A percentile compares a stretch with the other conserved stretches of the same genome.
Evolutionary conservation across 2,329 filamentous ascomycete species (phyloP).

Genomic region (Epichloe glyceriae): DNA sequence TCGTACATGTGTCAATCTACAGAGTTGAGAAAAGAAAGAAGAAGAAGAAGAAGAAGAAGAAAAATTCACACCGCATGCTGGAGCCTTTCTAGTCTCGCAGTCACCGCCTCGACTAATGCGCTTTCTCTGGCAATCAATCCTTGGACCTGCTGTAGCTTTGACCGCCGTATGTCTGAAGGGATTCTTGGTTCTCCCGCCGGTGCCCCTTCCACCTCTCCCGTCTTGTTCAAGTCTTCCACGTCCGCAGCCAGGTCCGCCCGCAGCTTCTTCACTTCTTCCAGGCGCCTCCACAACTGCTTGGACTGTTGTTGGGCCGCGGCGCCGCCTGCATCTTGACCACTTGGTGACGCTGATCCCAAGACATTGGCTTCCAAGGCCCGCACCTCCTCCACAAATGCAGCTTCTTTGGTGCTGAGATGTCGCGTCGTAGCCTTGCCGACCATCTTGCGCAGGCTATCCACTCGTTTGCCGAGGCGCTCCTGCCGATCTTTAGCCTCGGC

Average conservation of each 20-base stretch:
- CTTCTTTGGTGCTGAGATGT: conserved; percentile 32
- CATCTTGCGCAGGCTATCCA: conserved; percentile 42
- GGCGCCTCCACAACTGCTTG: conserved; percentile 7
- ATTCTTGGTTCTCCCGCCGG: conserved; percentile 35
- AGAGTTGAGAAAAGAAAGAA: too few relatives aligned
- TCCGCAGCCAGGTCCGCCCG: conserved; percentile 31
- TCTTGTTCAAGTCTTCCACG: conserved; percentile 30
- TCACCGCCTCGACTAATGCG: conserved; percentile 54
- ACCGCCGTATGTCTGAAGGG: conserved; percentile 46
- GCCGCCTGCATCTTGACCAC: not conserved
- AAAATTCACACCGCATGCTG: conserved; percentile 19
- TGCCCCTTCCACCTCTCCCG: conserved; percentile 13
- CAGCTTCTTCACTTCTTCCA: conserved; percentile 34
- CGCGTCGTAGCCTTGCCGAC: conserved; percentile 28
- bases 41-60: not conserved
- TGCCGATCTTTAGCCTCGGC: conserved; percentile 41
- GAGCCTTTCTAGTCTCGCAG: conserved; percentile 46
- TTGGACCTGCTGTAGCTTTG: conserved; percentile 52
- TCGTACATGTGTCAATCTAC: too few relatives aligned
- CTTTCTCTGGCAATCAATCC: conserved; percentile 51
- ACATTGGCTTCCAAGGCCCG: conserved; percentile 42
- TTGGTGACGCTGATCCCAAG: conserved; percentile 15
- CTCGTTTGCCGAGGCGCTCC: conserved; percentile 40
- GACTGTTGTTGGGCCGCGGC: not conserved
- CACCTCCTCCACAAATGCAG: conserved; percentile 32